Evolutionary conservation across 2,329 filamentous ascomycete genomes (phyloP).

Genomic region (Botryosphaeria agaves): DNA sequence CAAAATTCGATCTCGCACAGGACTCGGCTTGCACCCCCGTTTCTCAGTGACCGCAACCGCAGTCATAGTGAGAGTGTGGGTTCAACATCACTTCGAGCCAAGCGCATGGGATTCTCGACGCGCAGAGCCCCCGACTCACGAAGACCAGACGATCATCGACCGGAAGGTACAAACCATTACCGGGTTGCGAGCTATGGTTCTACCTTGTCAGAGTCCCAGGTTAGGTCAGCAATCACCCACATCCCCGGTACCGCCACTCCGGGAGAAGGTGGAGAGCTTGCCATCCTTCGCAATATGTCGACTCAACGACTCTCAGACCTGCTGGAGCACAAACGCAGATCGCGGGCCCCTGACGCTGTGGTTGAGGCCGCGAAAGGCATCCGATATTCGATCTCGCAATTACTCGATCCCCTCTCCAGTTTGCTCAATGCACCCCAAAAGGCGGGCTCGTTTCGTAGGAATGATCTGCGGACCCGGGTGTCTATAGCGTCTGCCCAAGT

Average conservation of each 20-base stretch:
- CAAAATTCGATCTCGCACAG: constrained; percentile 46
- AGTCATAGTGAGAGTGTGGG: constrained; percentile 41
- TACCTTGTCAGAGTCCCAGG: no score
- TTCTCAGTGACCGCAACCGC: constrained; percentile 50
- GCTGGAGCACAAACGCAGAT: constrained; percentile 35
- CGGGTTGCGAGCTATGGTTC: constrained; percentile 19
- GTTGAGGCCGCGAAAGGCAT: constrained; percentile 39
- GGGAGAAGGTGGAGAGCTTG: no score
- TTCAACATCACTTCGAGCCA: constrained; percentile 33
- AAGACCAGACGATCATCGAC: constrained; percentile 21
- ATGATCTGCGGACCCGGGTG: no score
- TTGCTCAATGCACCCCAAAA: no score
- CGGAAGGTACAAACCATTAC: background rate
- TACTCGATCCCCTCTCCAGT: no score
- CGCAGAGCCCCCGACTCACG: constrained; percentile 37
- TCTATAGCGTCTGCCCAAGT: no score
- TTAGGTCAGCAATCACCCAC: no score
- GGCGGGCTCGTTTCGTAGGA: no score
- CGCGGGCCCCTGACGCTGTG: constrained; percentile 27
- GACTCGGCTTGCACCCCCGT: constrained; percentile 54
- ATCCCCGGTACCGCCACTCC: no score
- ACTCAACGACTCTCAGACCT: constrained; percentile 40
- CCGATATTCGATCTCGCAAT: constrained; percentile 37
- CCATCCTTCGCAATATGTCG: no score
- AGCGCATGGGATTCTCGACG: constrained; percentile 43